These are phyloP conservation scores for Canavalia gladiata DNA, from an alignment of 306 rosid genomes.

Conservation along the genomic window DNA sequence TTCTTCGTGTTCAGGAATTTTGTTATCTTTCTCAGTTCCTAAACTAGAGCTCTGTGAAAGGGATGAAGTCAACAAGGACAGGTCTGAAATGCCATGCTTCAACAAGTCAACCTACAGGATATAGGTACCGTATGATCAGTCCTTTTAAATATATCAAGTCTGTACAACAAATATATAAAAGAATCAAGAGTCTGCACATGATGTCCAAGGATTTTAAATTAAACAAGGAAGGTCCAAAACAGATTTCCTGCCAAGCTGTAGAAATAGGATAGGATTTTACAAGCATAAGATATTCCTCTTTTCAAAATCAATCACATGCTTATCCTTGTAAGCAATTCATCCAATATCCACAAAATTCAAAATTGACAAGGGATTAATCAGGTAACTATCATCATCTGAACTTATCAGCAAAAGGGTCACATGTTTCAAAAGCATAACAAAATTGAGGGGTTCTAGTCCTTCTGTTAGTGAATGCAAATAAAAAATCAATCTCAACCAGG, in stretches of 20 bases:
- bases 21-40: slow-evolving; percentile 67
- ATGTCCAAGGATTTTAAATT: slow-evolving; percentile 9
- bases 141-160: slow-evolving; percentile 10
- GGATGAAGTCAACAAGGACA: slow-evolving; percentile 64
- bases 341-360: slow-evolving; percentile 22
- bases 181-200: slow-evolving; percentile 20
- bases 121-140: background rate
- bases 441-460: background rate
- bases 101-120: slow-evolving; percentile 79
- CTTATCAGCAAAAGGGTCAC: slow-evolving; percentile 11
- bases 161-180: background rate
- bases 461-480: background rate
- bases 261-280: background rate
- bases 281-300: slow-evolving; percentile 6
- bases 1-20: slow-evolving; percentile 58
- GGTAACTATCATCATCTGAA: background rate
- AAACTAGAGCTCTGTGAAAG: slow-evolving; percentile 65
- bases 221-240: slow-evolving; percentile 6
- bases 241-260: slow-evolving; percentile 3
- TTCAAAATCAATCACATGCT: background rate
- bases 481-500: slow-evolving; percentile 5
- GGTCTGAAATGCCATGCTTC: slow-evolving; percentile 90
- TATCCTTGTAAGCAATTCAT: background rate
- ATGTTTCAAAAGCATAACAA: background rate
- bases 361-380: slow-evolving; percentile 10